Evolutionary conservation across 2,329 filamentous ascomycete genomes (phyloP), one percentile per base, ranked within the genome.

Genomic region (Diaporthe citri): DNA sequence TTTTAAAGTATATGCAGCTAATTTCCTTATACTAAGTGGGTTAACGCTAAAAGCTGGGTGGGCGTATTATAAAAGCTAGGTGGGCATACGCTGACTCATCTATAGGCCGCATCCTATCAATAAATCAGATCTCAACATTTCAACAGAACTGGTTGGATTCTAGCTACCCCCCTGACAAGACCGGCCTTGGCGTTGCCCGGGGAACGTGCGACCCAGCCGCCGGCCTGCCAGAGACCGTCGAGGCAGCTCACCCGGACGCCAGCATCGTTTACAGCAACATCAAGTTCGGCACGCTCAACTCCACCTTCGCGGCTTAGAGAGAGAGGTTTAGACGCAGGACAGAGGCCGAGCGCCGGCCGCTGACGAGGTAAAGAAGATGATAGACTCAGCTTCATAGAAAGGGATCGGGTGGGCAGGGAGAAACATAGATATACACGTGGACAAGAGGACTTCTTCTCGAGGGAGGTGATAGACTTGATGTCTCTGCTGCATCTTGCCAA

Each of bases 61-160:
- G n/a, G n/a, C n/a, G n/a, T n/a, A n/a, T n/a, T n/a, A n/a, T n/a
- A n/a, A n/a, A n/a, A n/a, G n/a, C n/a, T n/a, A n/a, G n/a, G n/a
- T n/a, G n/a, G n/a, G n/a, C n/a, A n/a, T n/a, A n/a, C n/a, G n/a
- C n/a, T n/a, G n/a, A n/a, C n/a, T n/a, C n/a, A n/a, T n/a, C n/a
- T n/a, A n/a, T n/a, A n/a, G n/a, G n/a, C n/a, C n/a, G n/a, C n/a
- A n/a, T n/a, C n/a, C n/a, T n/a, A n/a, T n/a, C n/a, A n/a, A n/a
- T n/a, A n/a, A n/a, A n/a, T n/a, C n/a, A n/a, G n/a, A n/a, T n/a
- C n/a, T n/a, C n/a, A n/a, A n/a, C n/a, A n/a, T n/a, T n/a, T n/a
- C n/a, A n/a, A n/a, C n/a, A n/a, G n/a, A 87, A 91, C 78, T 93
- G 91, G 91, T 87, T 93, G 75, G 91, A 93, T 84, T 36, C 34